A percentile compares a stretch with the other conserved stretches of the same genome.
Conservation (phyloP, 805 yeast species). For the Ogataea pini region DNA sequence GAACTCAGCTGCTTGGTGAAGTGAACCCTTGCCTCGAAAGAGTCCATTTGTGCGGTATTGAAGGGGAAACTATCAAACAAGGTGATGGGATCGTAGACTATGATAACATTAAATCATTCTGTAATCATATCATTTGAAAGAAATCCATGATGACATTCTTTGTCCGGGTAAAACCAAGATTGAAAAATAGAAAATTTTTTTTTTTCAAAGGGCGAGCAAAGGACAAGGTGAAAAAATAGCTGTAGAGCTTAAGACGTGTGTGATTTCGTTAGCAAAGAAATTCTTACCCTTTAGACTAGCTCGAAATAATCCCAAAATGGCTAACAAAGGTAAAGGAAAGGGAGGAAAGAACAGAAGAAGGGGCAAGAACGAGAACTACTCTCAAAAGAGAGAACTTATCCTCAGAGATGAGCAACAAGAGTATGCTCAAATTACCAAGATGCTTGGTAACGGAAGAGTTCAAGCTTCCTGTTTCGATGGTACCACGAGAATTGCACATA, state of each 20-base stretch:
- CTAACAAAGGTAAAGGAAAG: conserved; percentile 42
- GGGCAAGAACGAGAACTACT: conserved; percentile 93
- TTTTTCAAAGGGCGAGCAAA: conserved; percentile 2
- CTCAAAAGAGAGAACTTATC: conserved; percentile 91
- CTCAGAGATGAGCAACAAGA: conserved; percentile 96
- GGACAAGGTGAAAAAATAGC: not conserved
- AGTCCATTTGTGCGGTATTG: conserved; percentile 64
- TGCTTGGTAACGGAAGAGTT: conserved; percentile 97
- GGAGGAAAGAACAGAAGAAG: conserved; percentile 96
- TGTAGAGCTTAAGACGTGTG: not conserved
- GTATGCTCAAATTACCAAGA: conserved; percentile 96
- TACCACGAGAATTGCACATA: conserved; percentile 90
- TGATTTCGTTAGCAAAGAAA: not conserved
- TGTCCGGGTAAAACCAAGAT: conserved; percentile 4
- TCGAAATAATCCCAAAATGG: conserved; percentile 50
- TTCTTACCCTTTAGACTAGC: not conserved
- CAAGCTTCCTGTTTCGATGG: conserved; percentile 97
- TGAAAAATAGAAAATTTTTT: not conserved
- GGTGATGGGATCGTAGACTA: not conserved
- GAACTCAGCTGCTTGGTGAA: conserved; percentile 65
- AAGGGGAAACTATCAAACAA: no score
- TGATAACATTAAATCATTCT: not conserved
- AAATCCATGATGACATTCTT: not conserved
- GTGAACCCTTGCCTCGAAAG: conserved; percentile 82
- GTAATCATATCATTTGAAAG: not conserved